A percentile compares a stretch with the other conserved stretches of the same genome.
Conservation (phyloP, 176 grass and related monocot genomes). For the Echinochloa phyllopogon region DNA sequence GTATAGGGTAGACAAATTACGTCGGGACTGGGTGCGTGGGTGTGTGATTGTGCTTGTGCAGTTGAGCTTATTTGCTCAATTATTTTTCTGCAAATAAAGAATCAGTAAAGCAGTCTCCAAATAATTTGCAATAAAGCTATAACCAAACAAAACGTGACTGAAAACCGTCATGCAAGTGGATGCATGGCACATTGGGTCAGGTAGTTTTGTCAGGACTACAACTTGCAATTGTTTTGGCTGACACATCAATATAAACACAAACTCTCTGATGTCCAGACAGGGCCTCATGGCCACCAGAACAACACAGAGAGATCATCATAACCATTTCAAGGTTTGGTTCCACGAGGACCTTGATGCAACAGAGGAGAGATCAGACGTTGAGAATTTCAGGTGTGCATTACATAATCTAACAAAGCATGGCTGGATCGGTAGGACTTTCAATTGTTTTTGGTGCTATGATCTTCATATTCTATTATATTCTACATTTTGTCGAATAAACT, state of each 20-base stretch:
- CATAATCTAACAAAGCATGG: background rate
- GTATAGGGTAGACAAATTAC: background rate
- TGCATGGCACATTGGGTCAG: conserved; percentile 23
- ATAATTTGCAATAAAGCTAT: conserved; percentile 14
- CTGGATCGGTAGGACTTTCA: background rate
- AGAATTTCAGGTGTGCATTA: background rate
- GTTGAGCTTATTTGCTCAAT: background rate
- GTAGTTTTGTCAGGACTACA: conserved; percentile 40
- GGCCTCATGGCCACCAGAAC: conserved; percentile 29
- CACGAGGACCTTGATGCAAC: conserved; percentile 16
- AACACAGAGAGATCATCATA: conserved; percentile 1
- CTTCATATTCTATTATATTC: background rate
- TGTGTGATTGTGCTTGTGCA: background rate
- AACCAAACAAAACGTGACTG: conserved; percentile 52
- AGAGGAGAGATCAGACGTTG: conserved; percentile 3
- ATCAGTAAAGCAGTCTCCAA: conserved; percentile 25
- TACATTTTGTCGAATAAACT: conserved; percentile 18
- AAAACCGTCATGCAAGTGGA: conserved; percentile 48
- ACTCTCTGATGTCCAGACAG: conserved; percentile 11
- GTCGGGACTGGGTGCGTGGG: background rate
- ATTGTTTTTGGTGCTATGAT: background rate
- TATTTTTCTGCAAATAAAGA: conserved; percentile 24
- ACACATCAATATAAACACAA: conserved; percentile 10
- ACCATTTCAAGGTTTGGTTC: conserved; percentile 21
- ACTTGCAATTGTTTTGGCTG: conserved; percentile 19